Conservation (phyloP, 148 eudicot genomes). For the Salicornia ramosissima region DNA sequence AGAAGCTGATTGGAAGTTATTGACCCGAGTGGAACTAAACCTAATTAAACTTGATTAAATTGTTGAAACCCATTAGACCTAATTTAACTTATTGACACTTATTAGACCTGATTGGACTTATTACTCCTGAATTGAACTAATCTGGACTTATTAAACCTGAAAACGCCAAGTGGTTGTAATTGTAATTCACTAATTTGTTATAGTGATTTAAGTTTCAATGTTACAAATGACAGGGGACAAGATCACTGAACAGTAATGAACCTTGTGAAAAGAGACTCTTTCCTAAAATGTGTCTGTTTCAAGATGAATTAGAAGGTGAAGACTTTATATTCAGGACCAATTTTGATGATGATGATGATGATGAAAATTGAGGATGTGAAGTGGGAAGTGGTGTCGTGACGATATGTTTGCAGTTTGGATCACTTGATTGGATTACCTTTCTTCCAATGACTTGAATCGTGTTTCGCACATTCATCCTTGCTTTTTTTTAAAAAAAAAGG, state of each 20-base stretch:
- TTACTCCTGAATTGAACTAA: no score
- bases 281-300: constrained; percentile 49
- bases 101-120: no score
- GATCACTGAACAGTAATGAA: constrained; percentile 32
- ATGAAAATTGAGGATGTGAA: constrained; percentile 4
- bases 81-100: no score
- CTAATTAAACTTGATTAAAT: no score
- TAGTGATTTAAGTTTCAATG: neutral
- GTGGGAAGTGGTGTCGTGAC: neutral
- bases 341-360: constrained; percentile 42
- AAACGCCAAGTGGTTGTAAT: no score
- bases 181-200: no score
- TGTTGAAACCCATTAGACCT: no score
- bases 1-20: no score
- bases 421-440: neutral
- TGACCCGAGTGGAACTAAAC: no score
- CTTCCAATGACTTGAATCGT: neutral
- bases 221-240: constrained; percentile 50
- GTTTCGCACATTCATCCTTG: neutral
- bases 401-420: neutral
- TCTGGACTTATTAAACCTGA: no score
- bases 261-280: constrained; percentile 20
- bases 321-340: constrained; percentile 70
- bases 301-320: constrained; percentile 83
- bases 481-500: no score